Conservation (phyloP, 1,284 basidiomycete species). For the Sporisorium scitamineum region DNA sequence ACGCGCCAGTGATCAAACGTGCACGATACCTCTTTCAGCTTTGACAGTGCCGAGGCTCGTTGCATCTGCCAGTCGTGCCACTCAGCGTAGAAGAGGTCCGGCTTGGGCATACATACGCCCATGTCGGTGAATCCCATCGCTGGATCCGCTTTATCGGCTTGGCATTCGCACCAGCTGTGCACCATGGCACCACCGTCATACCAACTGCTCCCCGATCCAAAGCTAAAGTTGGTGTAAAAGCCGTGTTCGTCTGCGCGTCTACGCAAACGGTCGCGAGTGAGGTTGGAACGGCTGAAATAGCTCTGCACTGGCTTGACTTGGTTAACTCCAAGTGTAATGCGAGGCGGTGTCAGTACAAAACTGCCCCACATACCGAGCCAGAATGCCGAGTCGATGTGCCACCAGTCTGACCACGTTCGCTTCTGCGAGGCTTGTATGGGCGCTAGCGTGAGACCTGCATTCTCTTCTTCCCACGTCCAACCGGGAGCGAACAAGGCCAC, state of each 20-base stretch:
- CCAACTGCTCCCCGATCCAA: slow-evolving; percentile 56
- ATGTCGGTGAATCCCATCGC: slow-evolving; percentile 44
- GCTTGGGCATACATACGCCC: slow-evolving; percentile 45
- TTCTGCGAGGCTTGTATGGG: slow-evolving; percentile 1
- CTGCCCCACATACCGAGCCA: slow-evolving; percentile 25
- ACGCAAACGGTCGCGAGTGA: neutral
- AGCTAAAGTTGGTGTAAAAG: slow-evolving; percentile 56
- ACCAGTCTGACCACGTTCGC: slow-evolving; percentile 57
- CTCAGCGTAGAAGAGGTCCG: slow-evolving; percentile 31
- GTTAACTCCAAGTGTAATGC: neutral
- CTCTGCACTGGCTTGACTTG: slow-evolving; percentile 18
- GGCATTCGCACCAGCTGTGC: slow-evolving; percentile 17
- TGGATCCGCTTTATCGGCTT: neutral
- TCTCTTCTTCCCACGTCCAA: slow-evolving; percentile 65
- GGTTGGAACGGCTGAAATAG: slow-evolving; percentile 21
- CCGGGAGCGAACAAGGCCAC: slow-evolving; percentile 63
- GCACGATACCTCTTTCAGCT: slow-evolving; percentile 3
- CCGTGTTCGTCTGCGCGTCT: slow-evolving; percentile 6
- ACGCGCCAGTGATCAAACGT: slow-evolving; percentile 18
- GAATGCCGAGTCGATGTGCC: slow-evolving; percentile 45
- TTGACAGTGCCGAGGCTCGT: neutral
- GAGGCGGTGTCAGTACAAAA: neutral
- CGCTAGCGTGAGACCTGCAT: slow-evolving; percentile 13
- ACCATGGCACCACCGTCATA: slow-evolving; percentile 49
- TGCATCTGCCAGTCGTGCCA: slow-evolving; percentile 2